Percentiles rank a stretch among this genome's conserved stretches.
phyloP scores from a whole-genome alignment of 179 eudicot species.

The Drosera spatulata region DNA sequence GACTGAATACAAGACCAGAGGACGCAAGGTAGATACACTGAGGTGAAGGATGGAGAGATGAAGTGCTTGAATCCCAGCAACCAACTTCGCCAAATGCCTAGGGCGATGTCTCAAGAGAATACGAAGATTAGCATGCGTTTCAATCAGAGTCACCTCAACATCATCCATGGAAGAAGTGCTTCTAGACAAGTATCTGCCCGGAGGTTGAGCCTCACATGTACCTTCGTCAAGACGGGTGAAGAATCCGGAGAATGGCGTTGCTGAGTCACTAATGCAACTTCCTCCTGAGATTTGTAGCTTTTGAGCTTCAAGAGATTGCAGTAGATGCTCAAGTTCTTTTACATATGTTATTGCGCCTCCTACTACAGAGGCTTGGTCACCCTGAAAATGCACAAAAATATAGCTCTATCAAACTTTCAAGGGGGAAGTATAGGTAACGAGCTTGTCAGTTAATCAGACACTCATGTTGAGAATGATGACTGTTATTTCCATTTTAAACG shows the following conservation, averaged over 20 bases:
- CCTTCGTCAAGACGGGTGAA: slow-evolving; percentile 23
- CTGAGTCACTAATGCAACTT: slow-evolving; percentile 1
- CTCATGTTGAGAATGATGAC: background rate
- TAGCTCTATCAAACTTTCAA: background rate
- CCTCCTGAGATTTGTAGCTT: slow-evolving; percentile 15
- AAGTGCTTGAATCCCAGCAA: slow-evolving; percentile 54
- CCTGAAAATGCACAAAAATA: slow-evolving; percentile 20
- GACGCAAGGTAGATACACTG: too few species aligned
- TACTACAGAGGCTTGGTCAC: slow-evolving; percentile 95
- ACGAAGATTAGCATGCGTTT: too few species aligned
- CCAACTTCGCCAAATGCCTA: slow-evolving; percentile 9
- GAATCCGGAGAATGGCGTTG: slow-evolving; percentile 37
- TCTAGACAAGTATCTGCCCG: too few species aligned
- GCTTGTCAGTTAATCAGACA: background rate
- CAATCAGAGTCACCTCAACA: too few species aligned
- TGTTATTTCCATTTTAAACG: background rate
- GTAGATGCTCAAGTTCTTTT: slow-evolving; percentile 72
- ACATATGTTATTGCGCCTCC: slow-evolving; percentile 92
- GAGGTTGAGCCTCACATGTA: slow-evolving; percentile 41
- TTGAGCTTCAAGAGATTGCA: slow-evolving; percentile 68
- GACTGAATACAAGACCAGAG: too few species aligned
- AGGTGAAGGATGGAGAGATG: slow-evolving; percentile 33
- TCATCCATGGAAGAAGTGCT: too few species aligned
- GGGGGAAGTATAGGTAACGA: background rate
- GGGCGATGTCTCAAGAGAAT: too few species aligned